Evolutionary conservation across 1,284 basidiomycete genomes (phyloP).

Genomic region (Schizopora paradoxa): DNA sequence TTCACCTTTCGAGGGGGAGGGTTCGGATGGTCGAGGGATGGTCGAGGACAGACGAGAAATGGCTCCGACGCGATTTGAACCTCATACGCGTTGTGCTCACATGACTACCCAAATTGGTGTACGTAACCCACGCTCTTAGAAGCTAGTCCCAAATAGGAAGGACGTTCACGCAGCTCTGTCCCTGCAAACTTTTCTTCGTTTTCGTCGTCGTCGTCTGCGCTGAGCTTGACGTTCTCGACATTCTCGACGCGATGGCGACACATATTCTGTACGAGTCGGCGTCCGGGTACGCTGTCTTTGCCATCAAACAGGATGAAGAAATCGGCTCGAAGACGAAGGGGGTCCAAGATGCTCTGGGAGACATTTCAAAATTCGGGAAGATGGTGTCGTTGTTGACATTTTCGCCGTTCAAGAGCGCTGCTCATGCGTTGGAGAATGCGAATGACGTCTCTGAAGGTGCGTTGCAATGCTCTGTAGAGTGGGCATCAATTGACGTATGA

Average conservation of each 20-base stretch:
- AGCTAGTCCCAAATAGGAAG: no score
- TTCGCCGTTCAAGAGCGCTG: conserved; percentile 92
- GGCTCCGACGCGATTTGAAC: no score
- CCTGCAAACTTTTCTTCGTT: background rate
- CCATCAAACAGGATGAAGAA: conserved; percentile 85
- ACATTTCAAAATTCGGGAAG: conserved; percentile 89
- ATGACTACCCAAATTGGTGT: no score
- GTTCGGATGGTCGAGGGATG: no score
- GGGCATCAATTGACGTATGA: background rate
- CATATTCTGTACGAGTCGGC: conserved; percentile 95
- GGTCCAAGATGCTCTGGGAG: conserved; percentile 83
- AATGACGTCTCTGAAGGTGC: conserved; percentile 96
- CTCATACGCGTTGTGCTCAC: no score
- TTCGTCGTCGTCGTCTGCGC: background rate
- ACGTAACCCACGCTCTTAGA: no score
- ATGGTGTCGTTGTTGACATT: conserved; percentile 93
- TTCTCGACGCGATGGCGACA: conserved; percentile 66
- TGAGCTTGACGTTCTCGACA: conserved; percentile 3
- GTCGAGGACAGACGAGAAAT: no score
- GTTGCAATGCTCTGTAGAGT: conserved; percentile 20
- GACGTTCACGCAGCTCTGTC: background rate
- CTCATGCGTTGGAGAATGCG: conserved; percentile 93
- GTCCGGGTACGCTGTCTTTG: conserved; percentile 93
- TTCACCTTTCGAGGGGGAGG: background rate
- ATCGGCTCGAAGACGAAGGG: conserved; percentile 80